Evolutionary conservation across 176 grass and related monocot genomes (phyloP).

Genomic region (Metroxylon sagu): DNA sequence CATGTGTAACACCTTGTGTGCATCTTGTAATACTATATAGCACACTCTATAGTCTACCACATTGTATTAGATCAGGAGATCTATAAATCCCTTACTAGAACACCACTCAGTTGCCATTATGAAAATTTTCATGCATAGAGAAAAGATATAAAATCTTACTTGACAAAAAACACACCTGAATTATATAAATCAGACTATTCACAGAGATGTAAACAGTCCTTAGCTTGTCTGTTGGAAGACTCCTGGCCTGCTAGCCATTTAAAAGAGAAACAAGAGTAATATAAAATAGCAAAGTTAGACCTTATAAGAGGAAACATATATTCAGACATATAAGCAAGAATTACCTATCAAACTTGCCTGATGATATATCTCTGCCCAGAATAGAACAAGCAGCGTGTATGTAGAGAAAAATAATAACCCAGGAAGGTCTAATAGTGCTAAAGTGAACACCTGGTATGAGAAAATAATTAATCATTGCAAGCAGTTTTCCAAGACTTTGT

Average conservation of each 20-base stretch:
- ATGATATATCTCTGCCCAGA: constrained; percentile 98
- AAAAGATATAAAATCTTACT: too few relatives aligned
- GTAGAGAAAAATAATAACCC: constrained; percentile 91
- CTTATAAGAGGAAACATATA: too few relatives aligned
- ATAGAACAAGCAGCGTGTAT: constrained; percentile 82
- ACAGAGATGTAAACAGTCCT: constrained; percentile 50
- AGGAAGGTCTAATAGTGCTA: constrained; percentile 60
- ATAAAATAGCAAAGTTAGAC: constrained; percentile 2
- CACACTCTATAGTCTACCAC: too few relatives aligned
- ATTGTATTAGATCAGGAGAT: too few relatives aligned
- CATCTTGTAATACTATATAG: too few relatives aligned
- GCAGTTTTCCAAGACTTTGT: too few relatives aligned
- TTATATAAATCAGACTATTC: constrained; percentile 57
- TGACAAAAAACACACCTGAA: constrained; percentile 48
- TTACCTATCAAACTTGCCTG: constrained; percentile 34
- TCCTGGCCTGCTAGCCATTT: constrained; percentile 44
- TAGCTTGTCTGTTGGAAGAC: constrained; percentile 64
- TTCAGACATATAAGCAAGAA: background rate
- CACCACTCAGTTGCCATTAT: too few relatives aligned
- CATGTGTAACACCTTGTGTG: too few relatives aligned
- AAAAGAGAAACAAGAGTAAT: constrained; percentile 3
- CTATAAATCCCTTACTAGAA: too few relatives aligned
- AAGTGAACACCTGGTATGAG: constrained; percentile 51
- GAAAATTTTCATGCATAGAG: too few relatives aligned
- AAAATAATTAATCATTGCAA: background rate